phyloP scores from a whole-genome alignment of 2,329 filamentous ascomycete species.

The Colletotrichum abscissum region DNA sequence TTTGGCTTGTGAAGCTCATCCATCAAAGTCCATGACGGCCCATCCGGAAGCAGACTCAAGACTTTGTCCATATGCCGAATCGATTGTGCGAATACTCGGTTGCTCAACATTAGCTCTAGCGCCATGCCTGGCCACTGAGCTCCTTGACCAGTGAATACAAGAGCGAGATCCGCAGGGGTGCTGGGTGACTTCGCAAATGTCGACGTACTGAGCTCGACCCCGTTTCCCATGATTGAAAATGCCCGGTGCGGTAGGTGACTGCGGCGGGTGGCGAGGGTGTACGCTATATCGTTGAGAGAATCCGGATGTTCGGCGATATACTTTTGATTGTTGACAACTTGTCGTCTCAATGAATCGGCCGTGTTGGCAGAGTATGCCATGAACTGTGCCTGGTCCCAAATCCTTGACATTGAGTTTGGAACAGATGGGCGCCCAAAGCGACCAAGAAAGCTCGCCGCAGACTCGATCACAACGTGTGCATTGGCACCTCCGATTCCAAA shows the following conservation, averaged over 20 bases:
- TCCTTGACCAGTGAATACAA: slow-evolving; percentile 50
- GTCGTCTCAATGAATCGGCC: slow-evolving; percentile 31
- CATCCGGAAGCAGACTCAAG: neutral
- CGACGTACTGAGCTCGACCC: neutral
- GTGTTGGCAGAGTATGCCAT: slow-evolving; percentile 38
- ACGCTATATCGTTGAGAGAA: slow-evolving; percentile 33
- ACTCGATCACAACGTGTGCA: slow-evolving; percentile 46
- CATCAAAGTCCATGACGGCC: slow-evolving; percentile 38
- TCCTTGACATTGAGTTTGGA: neutral
- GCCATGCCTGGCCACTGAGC: slow-evolving; percentile 49
- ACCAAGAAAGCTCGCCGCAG: neutral
- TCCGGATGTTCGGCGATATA: slow-evolving; percentile 6
- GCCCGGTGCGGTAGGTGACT: slow-evolving; percentile 34
- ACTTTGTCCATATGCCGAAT: slow-evolving; percentile 36
- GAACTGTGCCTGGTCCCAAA: neutral
- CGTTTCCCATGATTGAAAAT: slow-evolving; percentile 26
- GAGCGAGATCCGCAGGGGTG: slow-evolving; percentile 15
- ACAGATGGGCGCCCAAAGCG: neutral
- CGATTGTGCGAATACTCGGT: neutral
- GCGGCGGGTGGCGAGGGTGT: slow-evolving; percentile 37
- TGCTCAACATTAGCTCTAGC: slow-evolving; percentile 35
- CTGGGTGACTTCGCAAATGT: neutral
- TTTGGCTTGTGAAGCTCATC: slow-evolving; percentile 37
- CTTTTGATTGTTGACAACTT: slow-evolving; percentile 19
- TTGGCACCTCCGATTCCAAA: slow-evolving; percentile 54